Evolutionary conservation across 352 stramenopile genomes (phyloP).

Genomic region (Pilasporangium apinafurcum): DNA sequence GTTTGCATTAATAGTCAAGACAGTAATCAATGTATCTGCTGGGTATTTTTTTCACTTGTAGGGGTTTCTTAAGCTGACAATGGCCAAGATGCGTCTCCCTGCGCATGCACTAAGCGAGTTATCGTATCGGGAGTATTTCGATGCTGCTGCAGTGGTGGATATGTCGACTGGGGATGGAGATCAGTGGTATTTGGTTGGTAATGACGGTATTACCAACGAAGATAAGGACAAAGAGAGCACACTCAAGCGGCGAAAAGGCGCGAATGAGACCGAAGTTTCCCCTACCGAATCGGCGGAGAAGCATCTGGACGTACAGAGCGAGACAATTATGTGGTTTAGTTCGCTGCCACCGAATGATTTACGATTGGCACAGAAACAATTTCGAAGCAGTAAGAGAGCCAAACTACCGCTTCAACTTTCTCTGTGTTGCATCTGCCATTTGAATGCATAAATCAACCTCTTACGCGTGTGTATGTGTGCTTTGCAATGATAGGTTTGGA

Average conservation of each 20-base stretch:
- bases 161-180: slow-evolving; percentile 1
- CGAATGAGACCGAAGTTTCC: not conserved
- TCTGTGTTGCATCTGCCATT: too few relatives aligned
- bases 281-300: not conserved
- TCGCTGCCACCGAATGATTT: slow-evolving; percentile 60
- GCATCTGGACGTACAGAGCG: slow-evolving; percentile 2
- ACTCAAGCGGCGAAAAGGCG: slow-evolving; percentile 5
- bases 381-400: slow-evolving; percentile 45
- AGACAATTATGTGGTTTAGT: slow-evolving; percentile 66
- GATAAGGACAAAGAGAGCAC: not conserved
- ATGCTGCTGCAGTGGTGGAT: slow-evolving; percentile 20
- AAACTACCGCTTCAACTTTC: too few relatives aligned
- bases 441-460: too few relatives aligned
- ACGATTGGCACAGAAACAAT: slow-evolving; percentile 56
- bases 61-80: slow-evolving; percentile 70
- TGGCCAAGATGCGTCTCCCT: slow-evolving; percentile 39
- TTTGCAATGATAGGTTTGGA: too few relatives aligned
- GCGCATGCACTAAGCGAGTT: slow-evolving; percentile 45
- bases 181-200: slow-evolving; percentile 1
- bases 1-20: not conserved
- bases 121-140: slow-evolving; percentile 55
- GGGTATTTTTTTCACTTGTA: too few relatives aligned
- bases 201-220: not conserved
- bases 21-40: too few relatives aligned
- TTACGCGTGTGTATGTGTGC: too few relatives aligned